These are phyloP conservation scores for Centella asiatica DNA, from an alignment of 129 eudicot species.

Conservation along the genomic window DNA sequence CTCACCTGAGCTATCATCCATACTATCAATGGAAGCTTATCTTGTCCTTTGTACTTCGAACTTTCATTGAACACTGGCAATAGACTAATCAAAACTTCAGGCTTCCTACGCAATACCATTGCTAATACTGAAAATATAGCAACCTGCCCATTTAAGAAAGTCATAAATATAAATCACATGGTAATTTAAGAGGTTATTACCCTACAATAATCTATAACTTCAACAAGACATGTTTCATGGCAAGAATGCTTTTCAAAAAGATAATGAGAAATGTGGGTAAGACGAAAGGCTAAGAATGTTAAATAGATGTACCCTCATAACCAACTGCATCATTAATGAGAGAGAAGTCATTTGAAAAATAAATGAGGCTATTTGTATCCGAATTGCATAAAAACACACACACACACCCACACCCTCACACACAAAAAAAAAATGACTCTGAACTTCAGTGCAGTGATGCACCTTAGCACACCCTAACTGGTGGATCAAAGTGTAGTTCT, in stretches of 20 bases:
- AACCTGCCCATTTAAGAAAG: slow-evolving; percentile 44
- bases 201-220: not conserved
- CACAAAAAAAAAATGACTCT: not conserved
- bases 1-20: slow-evolving; percentile 93
- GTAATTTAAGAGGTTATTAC: not conserved
- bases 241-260: too few relatives aligned
- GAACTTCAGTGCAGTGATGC: too few relatives aligned
- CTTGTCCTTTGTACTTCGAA: slow-evolving; percentile 87
- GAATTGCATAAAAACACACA: not conserved
- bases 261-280: not conserved
- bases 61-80: slow-evolving; percentile 59
- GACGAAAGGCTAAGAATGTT: not conserved
- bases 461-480: not conserved
- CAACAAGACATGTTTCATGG: not conserved
- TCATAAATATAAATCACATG: not conserved
- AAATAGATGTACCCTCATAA: not conserved
- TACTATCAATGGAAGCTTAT: slow-evolving; percentile 70
- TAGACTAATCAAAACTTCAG: slow-evolving; percentile 55
- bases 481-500: not conserved
- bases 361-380: not conserved
- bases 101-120: slow-evolving; percentile 82
- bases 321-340: not conserved
- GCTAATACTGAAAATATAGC: slow-evolving; percentile 74
- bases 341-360: not conserved
- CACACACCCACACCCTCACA: not conserved